Evolutionary conservation across 1,284 basidiomycete genomes (phyloP).

Genomic region (Erythrobasidium hasegawianum): DNA sequence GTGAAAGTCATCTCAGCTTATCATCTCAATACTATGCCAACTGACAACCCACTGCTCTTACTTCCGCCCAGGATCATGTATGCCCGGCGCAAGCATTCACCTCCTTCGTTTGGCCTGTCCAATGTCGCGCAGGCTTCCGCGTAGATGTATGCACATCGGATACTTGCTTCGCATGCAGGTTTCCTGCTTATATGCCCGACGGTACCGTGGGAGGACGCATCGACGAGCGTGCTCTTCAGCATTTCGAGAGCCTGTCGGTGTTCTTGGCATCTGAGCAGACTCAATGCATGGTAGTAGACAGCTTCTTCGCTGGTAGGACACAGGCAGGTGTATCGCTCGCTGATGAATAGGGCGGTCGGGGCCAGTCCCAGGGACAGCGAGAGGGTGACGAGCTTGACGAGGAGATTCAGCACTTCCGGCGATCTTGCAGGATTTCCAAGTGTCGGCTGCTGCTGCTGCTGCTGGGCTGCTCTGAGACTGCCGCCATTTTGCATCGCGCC

Average conservation of each 20-base stretch:
- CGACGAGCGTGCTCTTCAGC: slow-evolving; percentile 36
- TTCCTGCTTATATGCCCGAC: slow-evolving; percentile 19
- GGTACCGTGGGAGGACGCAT: slow-evolving; percentile 13
- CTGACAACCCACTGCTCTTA: slow-evolving; percentile 3
- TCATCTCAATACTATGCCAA: neutral
- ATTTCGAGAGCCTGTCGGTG: slow-evolving; percentile 41
- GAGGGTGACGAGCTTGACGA: slow-evolving; percentile 20
- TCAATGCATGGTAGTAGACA: slow-evolving; percentile 39
- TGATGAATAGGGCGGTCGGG: slow-evolving; percentile 44
- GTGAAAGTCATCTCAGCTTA: too few species aligned
- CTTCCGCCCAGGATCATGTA: slow-evolving; percentile 22
- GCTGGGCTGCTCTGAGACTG: neutral
- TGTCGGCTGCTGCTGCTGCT: slow-evolving; percentile 17
- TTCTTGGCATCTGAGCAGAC: slow-evolving; percentile 22
- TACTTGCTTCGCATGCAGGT: slow-evolving; percentile 41
- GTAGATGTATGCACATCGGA: slow-evolving; percentile 45
- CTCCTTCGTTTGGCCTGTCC: slow-evolving; percentile 43
- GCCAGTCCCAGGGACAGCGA: slow-evolving; percentile 24
- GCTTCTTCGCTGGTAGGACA: slow-evolving; percentile 39
- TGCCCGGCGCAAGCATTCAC: slow-evolving; percentile 39
- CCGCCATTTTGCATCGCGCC: neutral
- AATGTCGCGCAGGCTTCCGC: slow-evolving; percentile 38
- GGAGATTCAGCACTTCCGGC: slow-evolving; percentile 31
- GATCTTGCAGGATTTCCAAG: slow-evolving; percentile 25
- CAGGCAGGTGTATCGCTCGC: slow-evolving; percentile 43